Evolutionary conservation across 148 eudicot genomes (phyloP).

Genomic region (Vaccinium macrocarpon): DNA sequence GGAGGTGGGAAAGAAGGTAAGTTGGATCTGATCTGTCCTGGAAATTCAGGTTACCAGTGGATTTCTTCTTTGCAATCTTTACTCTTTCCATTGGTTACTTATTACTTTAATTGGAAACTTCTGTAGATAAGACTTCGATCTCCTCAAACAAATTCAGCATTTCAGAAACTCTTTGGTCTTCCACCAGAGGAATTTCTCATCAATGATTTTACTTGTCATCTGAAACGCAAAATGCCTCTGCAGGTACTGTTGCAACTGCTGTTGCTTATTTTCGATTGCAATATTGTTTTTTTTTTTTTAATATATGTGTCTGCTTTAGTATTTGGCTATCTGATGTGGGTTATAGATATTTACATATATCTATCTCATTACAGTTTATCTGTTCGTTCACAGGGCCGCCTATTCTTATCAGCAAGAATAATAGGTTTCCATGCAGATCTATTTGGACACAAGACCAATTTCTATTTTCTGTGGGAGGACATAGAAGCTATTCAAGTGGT

Average conservation of each 20-base stretch:
- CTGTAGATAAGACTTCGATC: constrained; percentile 79
- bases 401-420: constrained; percentile 88
- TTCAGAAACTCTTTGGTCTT: constrained; percentile 87
- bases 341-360: not conserved
- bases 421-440: constrained; percentile 89
- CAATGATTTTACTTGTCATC: constrained; percentile 92
- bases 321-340: not conserved
- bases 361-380: not conserved
- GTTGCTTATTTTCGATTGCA: not conserved
- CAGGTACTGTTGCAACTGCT: constrained; percentile 50
- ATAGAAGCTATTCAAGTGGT: constrained; percentile 84
- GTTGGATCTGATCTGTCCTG: constrained; percentile 2
- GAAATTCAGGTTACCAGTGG: not conserved
- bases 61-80: not conserved
- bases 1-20: constrained; percentile 98
- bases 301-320: not conserved
- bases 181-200: constrained; percentile 99
- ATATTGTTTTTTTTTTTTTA: not conserved
- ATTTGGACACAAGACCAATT: constrained; percentile 92
- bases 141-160: constrained; percentile 95
- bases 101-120: constrained; percentile 13
- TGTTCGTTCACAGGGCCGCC: constrained; percentile 67
- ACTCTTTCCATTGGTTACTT: not conserved
- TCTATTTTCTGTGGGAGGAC: constrained; percentile 95
- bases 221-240: constrained; percentile 92